Conservation (phyloP, 208 protist species). For the Acanthamoeba sp. region DNA sequence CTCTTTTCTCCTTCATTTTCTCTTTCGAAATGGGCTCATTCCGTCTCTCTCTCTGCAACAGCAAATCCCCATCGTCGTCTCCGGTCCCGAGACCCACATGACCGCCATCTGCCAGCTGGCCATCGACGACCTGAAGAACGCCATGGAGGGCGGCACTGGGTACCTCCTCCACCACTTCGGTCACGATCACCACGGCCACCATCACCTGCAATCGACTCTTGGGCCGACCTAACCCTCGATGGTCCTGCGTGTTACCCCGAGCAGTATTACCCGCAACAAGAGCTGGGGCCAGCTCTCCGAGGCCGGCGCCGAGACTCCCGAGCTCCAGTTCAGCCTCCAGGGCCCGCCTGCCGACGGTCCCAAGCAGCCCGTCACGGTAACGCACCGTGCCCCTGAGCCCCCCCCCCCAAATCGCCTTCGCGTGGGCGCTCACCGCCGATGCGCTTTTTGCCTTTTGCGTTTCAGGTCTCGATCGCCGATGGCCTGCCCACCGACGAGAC, state of each 20-base stretch:
- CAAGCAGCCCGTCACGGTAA: constrained; percentile 19
- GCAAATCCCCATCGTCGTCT: constrained; percentile 89
- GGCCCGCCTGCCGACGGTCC: background rate
- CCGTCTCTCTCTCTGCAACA: constrained; percentile 13
- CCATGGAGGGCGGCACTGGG: background rate
- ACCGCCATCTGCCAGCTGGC: constrained; percentile 90
- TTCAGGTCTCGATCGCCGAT: background rate
- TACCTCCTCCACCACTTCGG: too few species aligned
- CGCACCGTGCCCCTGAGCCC: too few species aligned
- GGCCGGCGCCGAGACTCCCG: background rate
- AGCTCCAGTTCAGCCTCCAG: constrained; percentile 7
- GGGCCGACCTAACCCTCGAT: background rate
- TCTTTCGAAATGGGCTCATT: too few species aligned
- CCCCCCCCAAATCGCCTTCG: too few species aligned
- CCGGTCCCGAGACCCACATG: constrained; percentile 93
- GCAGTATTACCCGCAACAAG: background rate
- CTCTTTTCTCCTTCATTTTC: too few species aligned
- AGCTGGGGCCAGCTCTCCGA: background rate
- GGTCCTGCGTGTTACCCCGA: background rate
- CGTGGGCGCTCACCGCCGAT: background rate
- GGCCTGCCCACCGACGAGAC: background rate
- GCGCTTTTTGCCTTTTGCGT: background rate
- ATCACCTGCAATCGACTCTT: too few species aligned
- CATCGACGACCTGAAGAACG: constrained; percentile 72
- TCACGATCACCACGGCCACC: background rate